Evolutionary conservation across 164 flowering plant genomes (phyloP).

Genomic region (Annona cherimola): DNA sequence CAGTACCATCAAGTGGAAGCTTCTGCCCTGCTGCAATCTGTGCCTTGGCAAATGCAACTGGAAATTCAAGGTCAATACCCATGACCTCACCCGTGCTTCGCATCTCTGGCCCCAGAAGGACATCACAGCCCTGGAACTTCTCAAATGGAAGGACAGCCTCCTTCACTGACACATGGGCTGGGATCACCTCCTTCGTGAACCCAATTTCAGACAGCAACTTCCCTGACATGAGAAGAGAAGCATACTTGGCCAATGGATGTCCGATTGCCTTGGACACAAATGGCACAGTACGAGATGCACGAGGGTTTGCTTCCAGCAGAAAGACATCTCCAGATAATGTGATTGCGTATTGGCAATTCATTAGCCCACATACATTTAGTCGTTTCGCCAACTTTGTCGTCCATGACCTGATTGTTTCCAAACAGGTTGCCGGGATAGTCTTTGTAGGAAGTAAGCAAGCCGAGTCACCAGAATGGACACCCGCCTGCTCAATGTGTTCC

Average conservation of each 20-base stretch:
- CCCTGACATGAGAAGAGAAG: slow-evolving; percentile 92
- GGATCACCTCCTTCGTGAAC: slow-evolving; percentile 77
- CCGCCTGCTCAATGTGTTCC: slow-evolving; percentile 99
- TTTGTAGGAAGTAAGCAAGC: slow-evolving; percentile 85
- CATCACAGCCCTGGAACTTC: slow-evolving; percentile 90
- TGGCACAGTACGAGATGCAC: slow-evolving; percentile 92
- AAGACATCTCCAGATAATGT: slow-evolving; percentile 68
- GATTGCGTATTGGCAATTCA: slow-evolving; percentile 97
- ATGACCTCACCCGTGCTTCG: slow-evolving; percentile 97
- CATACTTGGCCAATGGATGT: slow-evolving; percentile 91
- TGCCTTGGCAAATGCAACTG: slow-evolving; percentile 86
- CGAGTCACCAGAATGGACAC: slow-evolving; percentile 92
- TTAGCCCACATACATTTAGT: slow-evolving; percentile 83
- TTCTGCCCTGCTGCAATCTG: slow-evolving; percentile 93
- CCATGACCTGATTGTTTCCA: slow-evolving; percentile 81
- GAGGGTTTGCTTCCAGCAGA: slow-evolving; percentile 91
- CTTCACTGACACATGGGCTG: slow-evolving; percentile 75
- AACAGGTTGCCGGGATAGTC: slow-evolving; percentile 55
- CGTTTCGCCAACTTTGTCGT: slow-evolving; percentile 69
- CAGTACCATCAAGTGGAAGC: slow-evolving; percentile 76
- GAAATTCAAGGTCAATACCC: slow-evolving; percentile 68
- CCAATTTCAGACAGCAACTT: slow-evolving; percentile 57
- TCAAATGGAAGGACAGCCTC: slow-evolving; percentile 95
- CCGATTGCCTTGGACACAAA: slow-evolving; percentile 97
- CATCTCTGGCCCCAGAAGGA: slow-evolving; percentile 93